Base-by-base conservation (phyloP, 768 basidiomycete genomes). In the Auriculariales sp. region DNA sequence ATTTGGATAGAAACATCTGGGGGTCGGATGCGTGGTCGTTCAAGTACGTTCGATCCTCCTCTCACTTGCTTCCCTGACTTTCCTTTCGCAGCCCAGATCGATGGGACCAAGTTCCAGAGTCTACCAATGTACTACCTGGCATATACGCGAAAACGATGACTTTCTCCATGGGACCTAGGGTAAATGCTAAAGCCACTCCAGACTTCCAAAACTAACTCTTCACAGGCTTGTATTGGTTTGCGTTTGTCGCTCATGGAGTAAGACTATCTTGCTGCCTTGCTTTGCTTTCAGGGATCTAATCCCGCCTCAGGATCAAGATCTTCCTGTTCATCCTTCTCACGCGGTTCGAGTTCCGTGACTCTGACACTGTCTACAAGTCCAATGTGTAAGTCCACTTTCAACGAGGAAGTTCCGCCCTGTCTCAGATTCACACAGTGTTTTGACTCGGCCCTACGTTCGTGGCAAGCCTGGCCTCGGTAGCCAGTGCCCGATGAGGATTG, bases 21-120 rank as follows among this genome's bases (percentile, higher is more conserved):
- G 78, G 78, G 1, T 53, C 61, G 34, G 75, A 79, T 58, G 73
- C 75, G 1, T 56, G 57, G 46, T 59, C 65, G 52, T 80, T 79
- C 66, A 74, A 73, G 77, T 78, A 56, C 51, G 74, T 63, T 42
- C 12, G 35, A 22, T 6, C 3, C 45, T 46, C 14, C 5, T 46
- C 46, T 10, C 28, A 24, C 28, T 50, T 28, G 22, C 35, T 34
- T 17, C 28, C 49, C 50, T 56, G 45, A 34, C 47, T 28, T n/a
- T 46, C 4, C 17, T 19, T 42, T 28, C 48, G 12, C 35, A 78
- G 77, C 32, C 78, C 78, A 35, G 70, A 74, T 47, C 71, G 78
- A 42, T 80, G 78, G 77, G 53, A 56, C 30, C 59, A 66, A 15
- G 60, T 74, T 9, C 68, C 72, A 0, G 49, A 59, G 2, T 50